phyloP scores from a whole-genome alignment of 371 early-diverging fungal species.

The Homolaphlyctis polyrhiza region DNA sequence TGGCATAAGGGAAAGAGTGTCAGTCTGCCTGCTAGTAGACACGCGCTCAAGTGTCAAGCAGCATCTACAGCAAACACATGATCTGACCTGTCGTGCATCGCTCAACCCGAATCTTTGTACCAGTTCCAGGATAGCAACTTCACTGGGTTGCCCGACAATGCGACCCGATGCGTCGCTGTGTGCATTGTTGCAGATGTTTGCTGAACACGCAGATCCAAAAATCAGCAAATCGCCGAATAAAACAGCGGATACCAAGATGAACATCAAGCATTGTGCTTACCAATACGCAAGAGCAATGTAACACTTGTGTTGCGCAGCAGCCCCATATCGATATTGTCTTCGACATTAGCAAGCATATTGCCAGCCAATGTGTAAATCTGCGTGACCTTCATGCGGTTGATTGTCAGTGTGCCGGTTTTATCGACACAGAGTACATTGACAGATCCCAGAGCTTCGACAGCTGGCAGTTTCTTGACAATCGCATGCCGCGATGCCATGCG shows the following conservation, averaged over 20 bases:
- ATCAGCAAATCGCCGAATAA: not conserved
- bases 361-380: constrained; percentile 64
- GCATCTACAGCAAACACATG: no score
- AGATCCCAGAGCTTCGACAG: constrained; percentile 88
- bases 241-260: not conserved
- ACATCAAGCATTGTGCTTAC: not conserved
- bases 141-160: constrained; percentile 77
- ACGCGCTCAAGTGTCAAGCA: no score
- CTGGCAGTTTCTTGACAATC: constrained; percentile 85
- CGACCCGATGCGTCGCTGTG: constrained; percentile 59
- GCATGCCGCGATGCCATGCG: constrained; percentile 84
- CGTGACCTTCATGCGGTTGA: constrained; percentile 81
- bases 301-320: constrained; percentile 24
- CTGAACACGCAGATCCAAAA: constrained; percentile 6
- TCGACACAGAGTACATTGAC: constrained; percentile 89
- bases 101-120: constrained; percentile 36
- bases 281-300: constrained; percentile 14
- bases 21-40: no score
- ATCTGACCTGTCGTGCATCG: constrained; percentile 61
- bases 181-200: constrained; percentile 74
- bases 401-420: constrained; percentile 86
- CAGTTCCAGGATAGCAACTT: constrained; percentile 77
- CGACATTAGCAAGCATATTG: constrained; percentile 8
- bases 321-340: constrained; percentile 11
- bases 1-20: no score